Percentiles rank a stretch among this genome's conserved stretches.
These are phyloP conservation scores for Calocybe gambosa DNA, from an alignment of 1,284 basidiomycete species.

Conservation along the genomic window DNA sequence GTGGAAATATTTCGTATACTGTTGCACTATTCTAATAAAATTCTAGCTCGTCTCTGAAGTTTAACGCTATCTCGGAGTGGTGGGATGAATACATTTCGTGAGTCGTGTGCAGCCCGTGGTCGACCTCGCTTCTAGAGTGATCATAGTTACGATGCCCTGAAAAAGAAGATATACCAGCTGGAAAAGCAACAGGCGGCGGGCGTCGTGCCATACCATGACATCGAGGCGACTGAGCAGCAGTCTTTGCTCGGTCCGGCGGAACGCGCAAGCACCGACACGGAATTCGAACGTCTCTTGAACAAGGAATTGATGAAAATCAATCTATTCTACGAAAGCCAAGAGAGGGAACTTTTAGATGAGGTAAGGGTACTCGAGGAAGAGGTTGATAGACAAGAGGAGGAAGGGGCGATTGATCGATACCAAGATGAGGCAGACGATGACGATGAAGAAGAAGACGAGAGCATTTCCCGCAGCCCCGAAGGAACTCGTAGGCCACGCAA, in stretches of 20 bases:
- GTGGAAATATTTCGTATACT: background rate
- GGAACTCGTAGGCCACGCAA: conserved; percentile 18
- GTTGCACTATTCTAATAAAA: background rate
- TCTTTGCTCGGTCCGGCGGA: conserved; percentile 41
- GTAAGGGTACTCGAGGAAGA: conserved; percentile 63
- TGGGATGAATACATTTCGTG: conserved; percentile 48
- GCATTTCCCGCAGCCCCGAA: conserved; percentile 26
- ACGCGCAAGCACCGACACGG: conserved; percentile 39
- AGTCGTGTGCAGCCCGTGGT: conserved; percentile 23
- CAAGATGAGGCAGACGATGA: conserved; percentile 60
- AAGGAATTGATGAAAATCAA: conserved; percentile 81
- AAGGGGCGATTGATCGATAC: conserved; percentile 47
- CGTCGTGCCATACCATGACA: conserved; percentile 39
- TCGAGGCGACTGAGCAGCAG: conserved; percentile 59
- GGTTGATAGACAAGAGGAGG: conserved; percentile 60
- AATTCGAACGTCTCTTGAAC: conserved; percentile 76
- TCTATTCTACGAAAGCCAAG: conserved; percentile 76
- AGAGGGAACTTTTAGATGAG: conserved; percentile 64
- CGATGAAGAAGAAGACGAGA: conserved; percentile 60
- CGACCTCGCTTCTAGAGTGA: conserved; percentile 3
- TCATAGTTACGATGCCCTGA: conserved; percentile 73
- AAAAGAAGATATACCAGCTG: conserved; percentile 81
- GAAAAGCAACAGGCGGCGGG: conserved; percentile 62
- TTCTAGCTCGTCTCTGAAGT: conserved; percentile 24
- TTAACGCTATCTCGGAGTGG: conserved; percentile 23